Evolutionary conservation across 2,329 filamentous ascomycete species (phyloP).

Genomic region (Rosellinia necatrix): DNA sequence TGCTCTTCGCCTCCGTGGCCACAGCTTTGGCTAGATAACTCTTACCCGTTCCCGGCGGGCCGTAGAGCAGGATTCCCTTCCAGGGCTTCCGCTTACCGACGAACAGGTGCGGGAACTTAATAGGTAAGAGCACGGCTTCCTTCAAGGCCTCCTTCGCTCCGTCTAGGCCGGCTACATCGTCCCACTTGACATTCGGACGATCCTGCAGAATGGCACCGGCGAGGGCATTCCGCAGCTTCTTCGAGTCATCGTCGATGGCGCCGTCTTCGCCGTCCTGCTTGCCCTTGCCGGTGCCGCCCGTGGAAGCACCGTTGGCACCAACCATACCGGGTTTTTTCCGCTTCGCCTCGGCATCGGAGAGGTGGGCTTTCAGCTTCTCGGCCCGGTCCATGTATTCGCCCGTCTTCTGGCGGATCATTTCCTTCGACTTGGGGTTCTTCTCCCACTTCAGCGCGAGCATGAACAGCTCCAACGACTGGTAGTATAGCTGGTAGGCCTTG

Average conservation of each 20-base stretch:
- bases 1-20: conserved; percentile 97
- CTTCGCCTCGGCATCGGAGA: conserved; percentile 74
- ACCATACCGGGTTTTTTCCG: conserved; percentile 73
- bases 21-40: conserved; percentile 97
- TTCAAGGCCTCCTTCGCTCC: conserved; percentile 95
- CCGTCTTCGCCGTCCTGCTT: conserved; percentile 59
- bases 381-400: conserved; percentile 98
- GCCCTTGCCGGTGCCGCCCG: conserved; percentile 65
- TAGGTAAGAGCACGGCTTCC: conserved; percentile 95
- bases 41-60: conserved; percentile 95
- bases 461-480: conserved; percentile 93
- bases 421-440: conserved; percentile 96
- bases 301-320: conserved; percentile 71
- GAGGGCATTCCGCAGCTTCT: conserved; percentile 91
- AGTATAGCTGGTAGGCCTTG: conserved; percentile 95
- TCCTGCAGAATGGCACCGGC: conserved; percentile 92
- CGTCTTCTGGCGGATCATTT: conserved; percentile 94
- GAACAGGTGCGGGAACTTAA: conserved; percentile 97
- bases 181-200: conserved; percentile 96
- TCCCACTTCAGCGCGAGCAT: conserved; percentile 99
- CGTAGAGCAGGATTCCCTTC: conserved; percentile 97
- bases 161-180: conserved; percentile 95
- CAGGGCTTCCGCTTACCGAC: conserved; percentile 95
- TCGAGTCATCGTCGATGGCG: conserved; percentile 81
- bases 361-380: conserved; percentile 93